Evolutionary conservation across 2,329 filamentous ascomycete genomes (phyloP).

Genomic region (Alternaria brassicicola): DNA sequence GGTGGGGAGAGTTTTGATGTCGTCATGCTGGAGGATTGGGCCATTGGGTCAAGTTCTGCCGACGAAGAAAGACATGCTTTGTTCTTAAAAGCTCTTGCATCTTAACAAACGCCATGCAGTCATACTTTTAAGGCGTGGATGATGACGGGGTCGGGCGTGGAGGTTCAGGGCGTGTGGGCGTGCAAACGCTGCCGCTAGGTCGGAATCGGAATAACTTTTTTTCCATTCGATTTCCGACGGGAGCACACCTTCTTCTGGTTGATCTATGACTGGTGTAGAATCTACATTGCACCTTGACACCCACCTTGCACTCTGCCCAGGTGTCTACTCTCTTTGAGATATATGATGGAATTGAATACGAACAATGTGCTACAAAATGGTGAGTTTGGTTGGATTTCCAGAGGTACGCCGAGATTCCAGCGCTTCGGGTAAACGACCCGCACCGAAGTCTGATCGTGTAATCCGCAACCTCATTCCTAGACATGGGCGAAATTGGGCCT

Average conservation of each 20-base stretch:
- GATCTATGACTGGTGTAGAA: neutral
- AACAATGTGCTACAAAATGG: neutral
- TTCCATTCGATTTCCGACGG: neutral
- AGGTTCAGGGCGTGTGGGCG: neutral
- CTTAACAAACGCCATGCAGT: neutral
- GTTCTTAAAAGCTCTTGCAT: constrained; percentile 9
- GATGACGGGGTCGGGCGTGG: neutral
- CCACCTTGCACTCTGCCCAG: neutral
- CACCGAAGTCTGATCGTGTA: neutral
- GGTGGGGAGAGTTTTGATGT: constrained; percentile 16
- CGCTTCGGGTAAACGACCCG: neutral
- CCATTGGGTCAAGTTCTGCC: neutral
- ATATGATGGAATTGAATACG: neutral
- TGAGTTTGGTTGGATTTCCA: neutral
- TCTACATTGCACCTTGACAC: neutral
- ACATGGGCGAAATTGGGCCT: neutral
- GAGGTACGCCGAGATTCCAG: neutral
- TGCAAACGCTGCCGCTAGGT: neutral
- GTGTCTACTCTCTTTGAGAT: neutral
- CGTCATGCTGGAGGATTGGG: constrained; percentile 5
- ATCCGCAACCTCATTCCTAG: neutral
- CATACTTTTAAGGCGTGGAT: neutral
- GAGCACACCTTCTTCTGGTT: neutral
- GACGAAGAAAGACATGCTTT: neutral
- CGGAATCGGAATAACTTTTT: neutral